These are phyloP conservation scores for Brasenia schreberi DNA, from an alignment of 164 flowering plant genomes.

Conservation along the genomic window DNA sequence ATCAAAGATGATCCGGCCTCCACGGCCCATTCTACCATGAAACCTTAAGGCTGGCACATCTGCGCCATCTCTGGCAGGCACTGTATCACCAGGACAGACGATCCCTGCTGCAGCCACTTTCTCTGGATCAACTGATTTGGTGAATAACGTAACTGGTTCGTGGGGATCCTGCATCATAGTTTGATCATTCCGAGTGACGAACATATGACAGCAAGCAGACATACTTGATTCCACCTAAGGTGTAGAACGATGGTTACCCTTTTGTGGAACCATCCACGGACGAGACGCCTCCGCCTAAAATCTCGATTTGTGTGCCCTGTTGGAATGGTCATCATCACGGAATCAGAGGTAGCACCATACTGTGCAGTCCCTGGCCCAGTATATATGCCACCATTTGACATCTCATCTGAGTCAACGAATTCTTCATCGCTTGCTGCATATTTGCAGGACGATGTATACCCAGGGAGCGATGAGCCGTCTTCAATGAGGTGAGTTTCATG, in stretches of 20 bases:
- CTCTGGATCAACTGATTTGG: conserved; percentile 69
- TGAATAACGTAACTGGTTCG: conserved; percentile 74
- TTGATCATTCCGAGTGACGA: not conserved
- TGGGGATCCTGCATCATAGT: conserved; percentile 60
- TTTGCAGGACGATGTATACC: conserved; percentile 42
- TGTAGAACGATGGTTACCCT: conserved; percentile 27
- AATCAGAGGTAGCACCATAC: conserved; percentile 28
- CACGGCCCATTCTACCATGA: conserved; percentile 87
- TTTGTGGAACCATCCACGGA: conserved; percentile 68
- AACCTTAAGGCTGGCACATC: conserved; percentile 27
- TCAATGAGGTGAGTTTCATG: conserved; percentile 63
- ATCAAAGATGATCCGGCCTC: conserved; percentile 86
- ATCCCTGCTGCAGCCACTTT: conserved; percentile 78
- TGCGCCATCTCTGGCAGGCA: conserved; percentile 18
- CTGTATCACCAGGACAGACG: conserved; percentile 40
- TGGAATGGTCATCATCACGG: conserved; percentile 32
- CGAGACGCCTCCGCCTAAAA: conserved; percentile 33
- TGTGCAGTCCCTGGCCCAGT: conserved; percentile 28
- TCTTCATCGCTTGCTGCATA: conserved; percentile 80
- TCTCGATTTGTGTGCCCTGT: conserved; percentile 46
- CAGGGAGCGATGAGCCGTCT: conserved; percentile 67
- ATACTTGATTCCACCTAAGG: not conserved
- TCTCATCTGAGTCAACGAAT: conserved; percentile 70
- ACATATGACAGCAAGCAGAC: too few relatives aligned
- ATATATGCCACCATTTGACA: conserved; percentile 21